Percentiles rank a stretch among this genome's conserved stretches.
Evolutionary conservation across 768 basidiomycete species (phyloP).

Genomic region (Botryobasidium botryosum): DNA sequence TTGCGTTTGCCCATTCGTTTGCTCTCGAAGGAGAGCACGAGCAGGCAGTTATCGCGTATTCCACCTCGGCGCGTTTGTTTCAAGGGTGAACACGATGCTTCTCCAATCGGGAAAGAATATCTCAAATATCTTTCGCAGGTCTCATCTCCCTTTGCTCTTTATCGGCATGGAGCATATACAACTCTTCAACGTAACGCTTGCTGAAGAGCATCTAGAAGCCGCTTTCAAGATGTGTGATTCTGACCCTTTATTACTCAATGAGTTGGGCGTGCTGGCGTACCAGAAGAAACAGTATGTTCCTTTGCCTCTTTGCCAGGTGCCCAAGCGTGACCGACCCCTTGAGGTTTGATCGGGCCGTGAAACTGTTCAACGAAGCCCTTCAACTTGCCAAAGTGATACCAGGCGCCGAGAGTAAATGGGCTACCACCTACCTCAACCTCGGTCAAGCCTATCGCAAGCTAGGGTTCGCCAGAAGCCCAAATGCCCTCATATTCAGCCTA

Average conservation of each 20-base stretch:
- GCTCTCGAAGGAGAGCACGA: constrained; percentile 96
- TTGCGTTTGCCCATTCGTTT: constrained; percentile 95
- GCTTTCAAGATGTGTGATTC: constrained; percentile 65
- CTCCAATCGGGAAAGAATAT: not conserved
- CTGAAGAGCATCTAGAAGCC: constrained; percentile 77
- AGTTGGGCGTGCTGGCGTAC: constrained; percentile 84
- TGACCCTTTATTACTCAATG: constrained; percentile 83
- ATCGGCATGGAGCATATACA: constrained; percentile 98
- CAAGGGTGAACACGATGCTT: constrained; percentile 48
- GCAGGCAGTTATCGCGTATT: constrained; percentile 95
- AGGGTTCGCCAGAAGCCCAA: no score
- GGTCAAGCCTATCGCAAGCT: constrained; percentile 78
- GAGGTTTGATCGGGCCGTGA: constrained; percentile 58
- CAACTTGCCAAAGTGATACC: constrained; percentile 74
- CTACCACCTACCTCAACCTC: constrained; percentile 79
- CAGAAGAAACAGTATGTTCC: constrained; percentile 59
- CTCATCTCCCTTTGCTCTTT: constrained; percentile 85
- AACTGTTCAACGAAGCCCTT: constrained; percentile 57
- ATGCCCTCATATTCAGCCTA: no score
- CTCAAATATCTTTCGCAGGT: constrained; percentile 32
- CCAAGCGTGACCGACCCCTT: not conserved
- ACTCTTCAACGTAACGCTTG: constrained; percentile 61
- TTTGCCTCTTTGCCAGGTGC: not conserved
- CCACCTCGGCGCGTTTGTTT: constrained; percentile 89
- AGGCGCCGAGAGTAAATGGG: constrained; percentile 71